A percentile compares a stretch with the other conserved stretches of the same genome.
Evolutionary conservation across 805 yeast species (phyloP).

Genomic region (Candida sphagnicola): DNA sequence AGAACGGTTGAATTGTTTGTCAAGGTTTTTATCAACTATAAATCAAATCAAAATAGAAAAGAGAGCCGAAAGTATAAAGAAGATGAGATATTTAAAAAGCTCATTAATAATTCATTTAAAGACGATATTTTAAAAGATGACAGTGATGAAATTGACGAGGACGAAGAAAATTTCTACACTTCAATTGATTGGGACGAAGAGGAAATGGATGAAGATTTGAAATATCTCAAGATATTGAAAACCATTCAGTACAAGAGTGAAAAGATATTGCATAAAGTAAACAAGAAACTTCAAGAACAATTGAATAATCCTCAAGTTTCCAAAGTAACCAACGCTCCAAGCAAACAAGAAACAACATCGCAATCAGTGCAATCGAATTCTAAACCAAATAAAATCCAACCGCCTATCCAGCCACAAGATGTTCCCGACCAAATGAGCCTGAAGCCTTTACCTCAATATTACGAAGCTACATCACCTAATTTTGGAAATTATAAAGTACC

Average conservation of each 20-base stretch:
- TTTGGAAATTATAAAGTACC: slow-evolving; percentile 8
- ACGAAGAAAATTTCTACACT: slow-evolving; percentile 9
- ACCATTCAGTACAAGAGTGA: slow-evolving; percentile 36
- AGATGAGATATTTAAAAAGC: slow-evolving; percentile 32
- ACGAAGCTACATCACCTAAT: slow-evolving; percentile 4
- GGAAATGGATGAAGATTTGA: slow-evolving; percentile 44
- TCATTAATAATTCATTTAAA: slow-evolving; percentile 36
- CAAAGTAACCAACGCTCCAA: background rate
- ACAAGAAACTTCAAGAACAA: background rate
- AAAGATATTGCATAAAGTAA: slow-evolving; percentile 6
- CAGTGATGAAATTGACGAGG: slow-evolving; percentile 19
- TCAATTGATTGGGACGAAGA: slow-evolving; percentile 48
- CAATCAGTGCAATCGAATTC: slow-evolving; percentile 1
- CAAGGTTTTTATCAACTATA: slow-evolving; percentile 36
- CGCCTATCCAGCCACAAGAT: background rate
- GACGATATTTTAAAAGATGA: slow-evolving; percentile 34
- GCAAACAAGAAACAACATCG: background rate
- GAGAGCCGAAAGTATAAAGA: slow-evolving; percentile 22
- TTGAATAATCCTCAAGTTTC: too few species aligned
- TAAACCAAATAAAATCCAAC: background rate
- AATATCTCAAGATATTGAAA: slow-evolving; percentile 38
- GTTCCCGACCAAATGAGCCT: background rate
- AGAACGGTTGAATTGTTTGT: slow-evolving; percentile 30
- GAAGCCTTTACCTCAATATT: slow-evolving; percentile 1
- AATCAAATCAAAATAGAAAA: slow-evolving; percentile 18